Evolutionary conservation across 2,329 filamentous ascomycete species (phyloP), one percentile per base, ranked within the genome.

Genomic region (Paramyrothecium sp.): DNA sequence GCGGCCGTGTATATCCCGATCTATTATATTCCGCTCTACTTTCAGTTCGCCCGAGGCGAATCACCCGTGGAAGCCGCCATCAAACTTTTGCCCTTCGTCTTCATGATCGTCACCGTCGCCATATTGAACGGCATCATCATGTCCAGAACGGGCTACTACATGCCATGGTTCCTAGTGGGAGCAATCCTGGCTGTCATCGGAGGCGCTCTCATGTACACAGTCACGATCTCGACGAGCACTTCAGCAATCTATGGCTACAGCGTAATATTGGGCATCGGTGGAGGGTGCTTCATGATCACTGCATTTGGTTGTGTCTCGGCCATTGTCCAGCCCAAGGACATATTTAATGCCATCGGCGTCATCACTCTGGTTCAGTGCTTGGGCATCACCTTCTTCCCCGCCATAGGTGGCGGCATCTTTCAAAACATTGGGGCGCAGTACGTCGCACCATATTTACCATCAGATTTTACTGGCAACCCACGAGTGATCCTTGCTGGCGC

Each of bases 1-100:
- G 58, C 51, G 13, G 56, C 54, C 2, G 41, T 62, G 22, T 69
- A 64, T 48, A 56, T 69, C 5, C 58, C 62, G 23, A 63, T 78
- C 21, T 83, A 81, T 65, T 82, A 77, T 62, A 75, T 82, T 17
- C 79, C 80, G 0, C 65, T 83, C 7, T 81, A 73, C 66, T 83
- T 82, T 66, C 74, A 79, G 58, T 83, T 81, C 62, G 72, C 72
- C 3, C 67, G 67, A 2, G 72, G 72, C 7, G 78, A 81, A 44
- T 64, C 61, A 1, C 67, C 73, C 1, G 58, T 77, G 3, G 58
- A 70, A 51, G 69, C 75, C 16, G 75, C 66, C 3, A 68, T 77
- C 7, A 64, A 70, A 10, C 65, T 78, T 2, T 64, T 79, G 17
- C 76, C 76, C 17, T 73, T 74, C 53, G 60, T 72, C 33, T 60